Conservation (phyloP, 148 eudicot species). For the Rhododendron ovatum region DNA sequence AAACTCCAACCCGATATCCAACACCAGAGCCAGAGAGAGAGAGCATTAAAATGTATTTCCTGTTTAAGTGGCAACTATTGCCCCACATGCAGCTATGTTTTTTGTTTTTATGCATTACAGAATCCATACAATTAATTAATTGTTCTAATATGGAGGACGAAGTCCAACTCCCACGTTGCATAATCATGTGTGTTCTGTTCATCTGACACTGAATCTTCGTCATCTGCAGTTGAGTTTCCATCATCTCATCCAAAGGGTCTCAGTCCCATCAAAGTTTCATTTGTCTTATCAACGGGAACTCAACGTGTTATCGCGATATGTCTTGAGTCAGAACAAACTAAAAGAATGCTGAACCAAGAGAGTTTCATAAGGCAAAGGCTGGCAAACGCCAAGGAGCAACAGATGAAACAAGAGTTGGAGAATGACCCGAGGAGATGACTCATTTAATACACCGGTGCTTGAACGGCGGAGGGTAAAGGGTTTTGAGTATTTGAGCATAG, state of each 20-base stretch:
- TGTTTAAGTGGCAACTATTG: too few species aligned
- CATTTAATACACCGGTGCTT: conserved; percentile 50
- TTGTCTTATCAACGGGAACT: too few species aligned
- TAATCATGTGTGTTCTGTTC: not conserved
- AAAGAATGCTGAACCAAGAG: conserved; percentile 61
- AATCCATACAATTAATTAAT: too few species aligned
- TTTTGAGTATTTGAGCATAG: conserved; percentile 27
- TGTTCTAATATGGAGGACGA: not conserved
- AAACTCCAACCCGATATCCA: too few species aligned
- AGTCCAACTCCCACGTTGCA: not conserved
- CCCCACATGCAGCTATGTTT: not conserved
- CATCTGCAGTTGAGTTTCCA: not conserved
- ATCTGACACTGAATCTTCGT: not conserved
- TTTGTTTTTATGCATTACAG: not conserved
- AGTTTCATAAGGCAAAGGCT: conserved; percentile 39
- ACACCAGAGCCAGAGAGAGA: too few species aligned
- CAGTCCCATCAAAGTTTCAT: too few species aligned
- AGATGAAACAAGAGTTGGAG: conserved; percentile 40
- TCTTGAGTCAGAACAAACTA: conserved; percentile 54
- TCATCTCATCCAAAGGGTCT: not conserved
- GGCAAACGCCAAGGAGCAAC: conserved; percentile 38
- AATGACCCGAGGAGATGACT: conserved; percentile 50
- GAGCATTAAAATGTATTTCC: too few species aligned
- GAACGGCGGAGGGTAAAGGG: conserved; percentile 25
- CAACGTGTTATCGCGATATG: conserved; percentile 16